Evolutionary conservation across 2,329 filamentous ascomycete genomes (phyloP), one percentile per base, ranked within the genome.

Genomic region (Stylonectria norvegica): DNA sequence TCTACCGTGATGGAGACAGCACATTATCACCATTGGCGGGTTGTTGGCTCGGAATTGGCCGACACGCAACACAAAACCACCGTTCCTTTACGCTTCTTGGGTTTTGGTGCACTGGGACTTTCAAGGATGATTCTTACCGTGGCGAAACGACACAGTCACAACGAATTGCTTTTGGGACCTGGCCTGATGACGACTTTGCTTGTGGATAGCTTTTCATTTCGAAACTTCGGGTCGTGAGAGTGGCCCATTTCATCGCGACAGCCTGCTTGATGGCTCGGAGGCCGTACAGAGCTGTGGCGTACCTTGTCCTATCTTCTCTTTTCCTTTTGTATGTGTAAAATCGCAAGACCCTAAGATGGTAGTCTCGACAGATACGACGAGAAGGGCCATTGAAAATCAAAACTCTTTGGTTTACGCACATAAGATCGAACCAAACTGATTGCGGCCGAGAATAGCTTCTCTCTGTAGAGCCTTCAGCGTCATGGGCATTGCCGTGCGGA

Each of bases 91-190:
- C 40, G 46, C 39, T 43, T 47, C 41, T 34, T 47, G 50, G 48
- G 50, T 57, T 42, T 41, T 42, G 54, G 52, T 57, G 54, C 42
- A 57, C 49, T 55, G 52, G 54, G 48, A 55, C 50, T 56, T 51
- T 50, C 23, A 56, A 55, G 47, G 55, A 53, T 57, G 53, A 53
- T 58, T 53, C 50, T 51, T 48, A 46, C 55, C 48, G 57, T 59
- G 59, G 55, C 58, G 54, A 57, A 48, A 60, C 45, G 54, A 57
- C 52, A 49, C n/a, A 59, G 56, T 56, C 59, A 57, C 54, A 38
- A 48, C 40, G 45, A 57, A 53, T 47, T 57, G 48, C 48, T 55
- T 56, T 48, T 43, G 48, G 52, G 45, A 48, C 37, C 42, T 44
- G 52, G 47, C 43, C 45, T 50, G 52, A 55, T 51, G 53, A 54